Base-by-base conservation (phyloP, 2,329 filamentous ascomycete genomes). In the Aureobasidium zeae region DNA sequence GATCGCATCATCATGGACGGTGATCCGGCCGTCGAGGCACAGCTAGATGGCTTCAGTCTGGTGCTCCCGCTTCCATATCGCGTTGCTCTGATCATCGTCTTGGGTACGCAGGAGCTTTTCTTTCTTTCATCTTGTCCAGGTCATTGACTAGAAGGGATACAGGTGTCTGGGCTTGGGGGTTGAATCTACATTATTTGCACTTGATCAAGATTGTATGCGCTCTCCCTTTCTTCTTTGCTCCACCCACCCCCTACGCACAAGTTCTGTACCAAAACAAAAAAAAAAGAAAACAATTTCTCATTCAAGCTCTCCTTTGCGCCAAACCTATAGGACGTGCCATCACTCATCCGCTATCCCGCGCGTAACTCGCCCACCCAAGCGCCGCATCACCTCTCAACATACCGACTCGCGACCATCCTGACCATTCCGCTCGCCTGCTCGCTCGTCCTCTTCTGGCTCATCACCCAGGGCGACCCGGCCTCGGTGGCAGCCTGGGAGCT, bases 101-200 rank as follows among this genome's bases (percentile, higher is more conserved):
- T 93, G 51, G 89, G 87, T 93, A 71, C 51, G 73, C 55, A 20
- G n/a, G n/a, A n/a, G n/a, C n/a, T n/a, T n/a, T n/a, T n/a, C n/a
- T n/a, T n/a, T n/a, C n/a, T n/a, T n/a, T n/a, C n/a, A n/a, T n/a
- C n/a, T n/a, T n/a, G n/a, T n/a, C n/a, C n/a, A n/a, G n/a, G n/a
- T n/a, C n/a, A 29, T 46, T 46, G 25, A 44, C 45, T 32, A 16
- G 19, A 34, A n/a, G n/a, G n/a, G 4, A 16, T 37, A 48, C 52
- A 93, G 87, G 86, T 54, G 81, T 94, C 57, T 96, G 89, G 89
- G 87, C 86, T 61, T 98, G 89, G 87, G 87, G 82, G 52, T 65
- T 83, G 54, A 96, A 95, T 67, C 77, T 96, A 29, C 87, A 95
- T 60, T 88, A 86, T 66, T 79, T 96, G 48, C 73, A 81, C 56